These are phyloP conservation scores for Pterulicium gracile DNA, from an alignment of 1,284 basidiomycete species.

Conservation along the genomic window DNA sequence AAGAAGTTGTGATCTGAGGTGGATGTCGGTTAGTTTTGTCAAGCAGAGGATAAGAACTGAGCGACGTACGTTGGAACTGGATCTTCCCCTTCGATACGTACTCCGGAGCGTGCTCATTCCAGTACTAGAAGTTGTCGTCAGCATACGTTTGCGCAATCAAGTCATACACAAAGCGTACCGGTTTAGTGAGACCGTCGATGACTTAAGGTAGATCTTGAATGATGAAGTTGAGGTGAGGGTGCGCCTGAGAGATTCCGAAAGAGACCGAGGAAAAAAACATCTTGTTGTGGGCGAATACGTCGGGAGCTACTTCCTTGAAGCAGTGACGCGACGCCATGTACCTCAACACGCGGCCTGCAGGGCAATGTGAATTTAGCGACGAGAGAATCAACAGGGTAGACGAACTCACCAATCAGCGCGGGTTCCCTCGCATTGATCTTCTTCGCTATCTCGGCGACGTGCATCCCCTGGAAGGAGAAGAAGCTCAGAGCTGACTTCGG, in stretches of 20 bases:
- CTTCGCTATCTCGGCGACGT: constrained; percentile 3
- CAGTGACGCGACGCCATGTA: constrained; percentile 1
- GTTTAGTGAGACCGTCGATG: no score
- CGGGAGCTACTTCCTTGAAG: constrained; percentile 2
- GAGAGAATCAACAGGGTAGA: not conserved
- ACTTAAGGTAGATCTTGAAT: no score
- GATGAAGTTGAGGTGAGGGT: no score
- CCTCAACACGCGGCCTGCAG: not conserved
- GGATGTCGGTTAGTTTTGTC: no score
- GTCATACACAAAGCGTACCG: no score
- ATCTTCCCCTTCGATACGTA: no score
- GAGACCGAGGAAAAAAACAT: not conserved
- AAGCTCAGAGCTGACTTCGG: not conserved
- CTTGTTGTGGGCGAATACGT: constrained; percentile 2
- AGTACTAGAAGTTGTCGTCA: no score
- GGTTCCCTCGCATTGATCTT: not conserved
- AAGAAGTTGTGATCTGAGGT: constrained; percentile 20
- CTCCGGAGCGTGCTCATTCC: no score
- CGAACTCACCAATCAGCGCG: not conserved
- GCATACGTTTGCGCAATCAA: no score
- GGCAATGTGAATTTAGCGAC: not conserved
- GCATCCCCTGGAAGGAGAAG: not conserved
- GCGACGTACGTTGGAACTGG: no score
- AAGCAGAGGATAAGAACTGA: no score
- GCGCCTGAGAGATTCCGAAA: no score